Conservation (phyloP, 2,329 filamentous ascomycete genomes). For the Hymenoscyphus fraxineus region DNA sequence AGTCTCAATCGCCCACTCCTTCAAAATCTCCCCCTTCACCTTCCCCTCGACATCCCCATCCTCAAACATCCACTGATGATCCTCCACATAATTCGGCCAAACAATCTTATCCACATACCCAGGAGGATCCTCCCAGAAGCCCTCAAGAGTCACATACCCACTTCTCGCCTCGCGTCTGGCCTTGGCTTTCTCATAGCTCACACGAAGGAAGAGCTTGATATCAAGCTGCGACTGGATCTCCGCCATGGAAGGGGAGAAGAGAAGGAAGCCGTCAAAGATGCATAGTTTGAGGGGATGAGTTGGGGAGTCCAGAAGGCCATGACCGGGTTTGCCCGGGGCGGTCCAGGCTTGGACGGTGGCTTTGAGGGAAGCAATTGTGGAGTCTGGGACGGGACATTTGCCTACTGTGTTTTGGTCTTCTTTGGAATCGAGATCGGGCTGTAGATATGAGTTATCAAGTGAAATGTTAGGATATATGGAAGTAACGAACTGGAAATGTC, state of each 20-base stretch:
- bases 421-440: constrained; percentile 51
- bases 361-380: constrained; percentile 45
- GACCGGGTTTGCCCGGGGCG: constrained; percentile 42
- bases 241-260: constrained; percentile 61
- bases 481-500: constrained; percentile 52
- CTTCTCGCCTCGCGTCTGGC: constrained; percentile 62
- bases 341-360: constrained; percentile 47
- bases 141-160: constrained; percentile 78
- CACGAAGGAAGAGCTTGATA: constrained; percentile 73
- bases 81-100: constrained; percentile 87
- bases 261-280: constrained; percentile 83
- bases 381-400: constrained; percentile 47
- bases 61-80: constrained; percentile 78
- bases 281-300: constrained; percentile 46
- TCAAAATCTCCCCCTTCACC: constrained; percentile 46
- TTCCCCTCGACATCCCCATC: constrained; percentile 58
- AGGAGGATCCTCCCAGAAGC: constrained; percentile 93
- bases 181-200: constrained; percentile 61
- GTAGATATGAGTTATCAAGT: constrained; percentile 20
- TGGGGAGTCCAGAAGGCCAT: constrained; percentile 34
- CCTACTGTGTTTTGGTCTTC: constrained; percentile 63
- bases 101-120: constrained; percentile 93
- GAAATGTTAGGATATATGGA: constrained; percentile 15
- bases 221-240: constrained; percentile 60
- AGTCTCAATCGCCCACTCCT: constrained; percentile 45